phyloP scores from a whole-genome alignment of 2,329 filamentous ascomycete species.

The Akanthomyces lecanii region DNA sequence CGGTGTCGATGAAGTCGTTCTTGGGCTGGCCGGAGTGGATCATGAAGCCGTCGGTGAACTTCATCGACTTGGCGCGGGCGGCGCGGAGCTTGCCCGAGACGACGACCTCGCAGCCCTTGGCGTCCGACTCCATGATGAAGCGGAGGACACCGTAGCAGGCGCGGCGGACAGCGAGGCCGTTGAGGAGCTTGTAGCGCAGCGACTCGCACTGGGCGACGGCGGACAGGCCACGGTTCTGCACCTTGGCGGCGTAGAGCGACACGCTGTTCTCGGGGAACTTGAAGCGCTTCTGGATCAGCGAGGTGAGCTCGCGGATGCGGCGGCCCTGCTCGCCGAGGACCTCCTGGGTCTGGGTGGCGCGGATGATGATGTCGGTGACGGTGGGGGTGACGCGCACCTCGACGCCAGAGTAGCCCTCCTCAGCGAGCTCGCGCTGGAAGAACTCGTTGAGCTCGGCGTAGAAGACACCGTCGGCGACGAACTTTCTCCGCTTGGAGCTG shows the following conservation, averaged over 20 bases:
- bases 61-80: constrained; percentile 99
- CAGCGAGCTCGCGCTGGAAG: constrained; percentile 99
- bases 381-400: constrained; percentile 99
- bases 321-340: constrained; percentile 99
- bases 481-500: constrained; percentile 91
- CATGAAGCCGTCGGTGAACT: constrained; percentile 99
- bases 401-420: constrained; percentile 99
- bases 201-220: constrained; percentile 99
- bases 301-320: constrained; percentile 99
- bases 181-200: constrained; percentile 99
- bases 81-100: constrained; percentile 98
- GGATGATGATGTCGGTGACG: constrained; percentile 99
- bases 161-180: constrained; percentile 96
- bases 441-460: constrained; percentile 99
- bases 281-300: constrained; percentile 99
- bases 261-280: constrained; percentile 99
- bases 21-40: constrained; percentile 99
- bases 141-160: constrained; percentile 99
- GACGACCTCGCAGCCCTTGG: constrained; percentile 99
- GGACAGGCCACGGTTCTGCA: constrained; percentile 99
- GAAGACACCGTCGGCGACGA: constrained; percentile 98
- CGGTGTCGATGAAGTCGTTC: constrained; percentile 98
- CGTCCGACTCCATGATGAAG: constrained; percentile 99
- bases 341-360: constrained; percentile 99
- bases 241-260: constrained; percentile 99